Evolutionary conservation across 495 filamentous ascomycete species (phyloP), one percentile per base, ranked within the genome.

Genomic region (Schizothecium vesticola): DNA sequence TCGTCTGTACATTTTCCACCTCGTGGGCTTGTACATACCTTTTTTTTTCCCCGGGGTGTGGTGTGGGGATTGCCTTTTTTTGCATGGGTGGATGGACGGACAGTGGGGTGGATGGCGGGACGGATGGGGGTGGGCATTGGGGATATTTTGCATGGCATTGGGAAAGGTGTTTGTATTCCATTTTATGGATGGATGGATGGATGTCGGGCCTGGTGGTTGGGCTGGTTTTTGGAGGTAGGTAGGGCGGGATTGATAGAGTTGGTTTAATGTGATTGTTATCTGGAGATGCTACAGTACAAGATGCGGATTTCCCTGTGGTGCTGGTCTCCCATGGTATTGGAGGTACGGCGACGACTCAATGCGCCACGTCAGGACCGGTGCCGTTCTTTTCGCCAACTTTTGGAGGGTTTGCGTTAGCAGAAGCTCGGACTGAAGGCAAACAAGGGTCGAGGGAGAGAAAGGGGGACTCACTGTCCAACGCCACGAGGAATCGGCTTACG

Each of bases 401-500:
- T 24, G 21, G 21, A 6, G 7, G 29, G 1, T 29, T n/a, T 74
- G 59, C 28, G 36, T 36, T 10, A 58, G 29, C 61, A 19, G 33
- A 19, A 19, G 33, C 13, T 16, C 33, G 33, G 33, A 31, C 1
- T 19, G 13, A 13, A 7, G 11, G 28, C 67, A 25, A 70, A 61
- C 62, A 43, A 26, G 26, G 58, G 64, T 43, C 3, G 33, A 28
- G 59, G 16, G 19, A n/a, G n/a, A 13, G 43, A 33, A 60, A 56
- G 16, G 19, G 5, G 6, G 19, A 80, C 83, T 79, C 71, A 81
- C 93, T 91, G 79, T 94, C 89, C 70, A 97, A 74, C 22, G 92
- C 92, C 31, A 96, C 92, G 70, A 96, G 78, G 72, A 96, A 94
- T 60, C 92, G 83, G 71, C 89, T 92, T 12, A 97, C 92, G 77